A percentile compares a stretch with the other conserved stretches of the same genome.
These are phyloP conservation scores for Pyrenophora tritici-repentis DNA, from an alignment of 2,329 filamentous ascomycete species.

Conservation along the genomic window DNA sequence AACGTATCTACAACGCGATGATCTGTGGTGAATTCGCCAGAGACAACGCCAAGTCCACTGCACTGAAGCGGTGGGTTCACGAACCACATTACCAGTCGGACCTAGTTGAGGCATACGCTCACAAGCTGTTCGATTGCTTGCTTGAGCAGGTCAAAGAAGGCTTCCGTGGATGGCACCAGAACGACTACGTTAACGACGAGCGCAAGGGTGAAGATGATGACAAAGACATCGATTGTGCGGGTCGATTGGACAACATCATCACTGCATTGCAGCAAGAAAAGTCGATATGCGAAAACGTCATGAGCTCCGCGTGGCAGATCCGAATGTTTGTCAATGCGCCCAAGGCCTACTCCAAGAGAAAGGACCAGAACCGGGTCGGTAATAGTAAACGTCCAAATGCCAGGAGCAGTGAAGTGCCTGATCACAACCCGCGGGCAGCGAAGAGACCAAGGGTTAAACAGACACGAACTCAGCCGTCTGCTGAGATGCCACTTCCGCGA, in stretches of 20 bases:
- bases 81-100: constrained; percentile 34
- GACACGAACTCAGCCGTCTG: constrained; percentile 8
- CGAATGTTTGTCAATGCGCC: constrained; percentile 47
- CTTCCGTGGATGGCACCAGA: constrained; percentile 43
- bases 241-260: constrained; percentile 38
- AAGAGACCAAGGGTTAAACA: constrained; percentile 17
- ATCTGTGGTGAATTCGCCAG: constrained; percentile 33
- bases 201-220: constrained; percentile 44
- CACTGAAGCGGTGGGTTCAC: constrained; percentile 43
- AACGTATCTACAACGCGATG: constrained; percentile 44
- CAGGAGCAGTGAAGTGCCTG: constrained; percentile 16
- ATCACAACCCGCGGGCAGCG: constrained; percentile 1
- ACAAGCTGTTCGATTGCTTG: constrained; percentile 43
- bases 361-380: constrained; percentile 40
- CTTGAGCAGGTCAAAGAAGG: constrained; percentile 37
- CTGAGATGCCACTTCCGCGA: constrained; percentile 8
- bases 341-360: constrained; percentile 40
- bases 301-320: constrained; percentile 43
- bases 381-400: constrained; percentile 42
- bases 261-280: constrained; percentile 41
- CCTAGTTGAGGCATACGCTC: constrained; percentile 41
- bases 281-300: constrained; percentile 46
- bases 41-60: constrained; percentile 39
- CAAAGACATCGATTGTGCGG: constrained; percentile 36
- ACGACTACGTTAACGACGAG: constrained; percentile 43